Percentiles rank a stretch among this genome's conserved stretches.
These are phyloP conservation scores for Penicillium maclennaniae DNA, from an alignment of 495 filamentous ascomycete genomes.

Conservation along the genomic window DNA sequence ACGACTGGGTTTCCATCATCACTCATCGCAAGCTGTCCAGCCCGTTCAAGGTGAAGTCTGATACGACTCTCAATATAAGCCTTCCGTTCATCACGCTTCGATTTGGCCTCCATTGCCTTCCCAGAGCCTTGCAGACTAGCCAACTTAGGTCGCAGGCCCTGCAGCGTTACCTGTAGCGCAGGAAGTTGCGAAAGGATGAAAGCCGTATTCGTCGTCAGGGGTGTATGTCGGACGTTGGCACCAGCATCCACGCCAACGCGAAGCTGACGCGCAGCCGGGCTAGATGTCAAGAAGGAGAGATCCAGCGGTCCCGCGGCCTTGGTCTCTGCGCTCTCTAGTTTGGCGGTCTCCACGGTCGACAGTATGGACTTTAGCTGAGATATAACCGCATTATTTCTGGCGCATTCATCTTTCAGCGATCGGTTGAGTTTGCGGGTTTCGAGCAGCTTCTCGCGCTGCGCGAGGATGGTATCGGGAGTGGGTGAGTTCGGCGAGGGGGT, in stretches of 20 bases:
- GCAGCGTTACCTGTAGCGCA: slow-evolving; percentile 63
- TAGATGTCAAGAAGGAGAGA: slow-evolving; percentile 52
- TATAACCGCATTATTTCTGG: slow-evolving; percentile 72
- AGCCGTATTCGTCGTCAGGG: slow-evolving; percentile 67
- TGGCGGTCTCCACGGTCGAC: slow-evolving; percentile 27
- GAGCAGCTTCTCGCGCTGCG: slow-evolving; percentile 69
- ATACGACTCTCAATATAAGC: slow-evolving; percentile 74
- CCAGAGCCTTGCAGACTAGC: slow-evolving; percentile 44
- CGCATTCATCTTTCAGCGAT: slow-evolving; percentile 67
- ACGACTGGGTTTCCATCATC: slow-evolving; percentile 36
- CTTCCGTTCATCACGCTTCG: slow-evolving; percentile 53
- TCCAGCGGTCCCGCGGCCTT: slow-evolving; percentile 28
- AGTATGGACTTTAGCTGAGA: slow-evolving; percentile 58
- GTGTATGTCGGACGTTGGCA: slow-evolving; percentile 35
- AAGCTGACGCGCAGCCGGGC: slow-evolving; percentile 41
- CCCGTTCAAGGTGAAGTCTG: slow-evolving; percentile 43
- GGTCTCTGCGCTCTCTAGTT: slow-evolving; percentile 18
- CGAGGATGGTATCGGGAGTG: slow-evolving; percentile 61
- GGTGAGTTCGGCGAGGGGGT: slow-evolving; percentile 38
- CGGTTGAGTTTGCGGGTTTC: slow-evolving; percentile 77
- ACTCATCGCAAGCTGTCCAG: slow-evolving; percentile 39
- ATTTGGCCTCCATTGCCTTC: slow-evolving; percentile 30
- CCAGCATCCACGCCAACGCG: slow-evolving; percentile 40
- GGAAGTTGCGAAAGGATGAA: slow-evolving; percentile 82
- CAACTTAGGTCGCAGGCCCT: slow-evolving; percentile 58